Percentiles rank a stretch among this genome's conserved stretches.
phyloP scores from a whole-genome alignment of 1,139 yeast genomes.

The Debaryomyces sp. region DNA sequence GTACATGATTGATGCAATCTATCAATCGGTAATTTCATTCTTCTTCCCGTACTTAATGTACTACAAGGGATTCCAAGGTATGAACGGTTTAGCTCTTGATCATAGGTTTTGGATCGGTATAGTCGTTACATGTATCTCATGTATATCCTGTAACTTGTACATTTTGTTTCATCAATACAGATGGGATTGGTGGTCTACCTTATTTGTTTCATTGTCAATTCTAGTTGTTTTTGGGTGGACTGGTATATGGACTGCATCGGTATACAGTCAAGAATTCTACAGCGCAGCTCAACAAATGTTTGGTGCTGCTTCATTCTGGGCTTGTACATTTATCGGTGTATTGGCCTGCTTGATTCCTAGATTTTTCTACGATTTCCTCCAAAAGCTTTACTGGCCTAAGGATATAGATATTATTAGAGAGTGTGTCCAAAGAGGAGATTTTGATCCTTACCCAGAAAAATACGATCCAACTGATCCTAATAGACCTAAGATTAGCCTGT shows the following conservation, averaged over 20 bases:
- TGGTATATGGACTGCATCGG: constrained; percentile 76
- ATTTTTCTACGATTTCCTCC: constrained; percentile 63
- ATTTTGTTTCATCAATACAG: constrained; percentile 81
- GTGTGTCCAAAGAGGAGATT: constrained; percentile 62
- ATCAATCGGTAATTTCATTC: constrained; percentile 83
- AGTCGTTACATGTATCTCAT: constrained; percentile 76
- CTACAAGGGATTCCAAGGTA: constrained; percentile 56
- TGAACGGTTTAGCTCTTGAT: constrained; percentile 67
- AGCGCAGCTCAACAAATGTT: constrained; percentile 75
- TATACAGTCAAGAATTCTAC: constrained; percentile 68
- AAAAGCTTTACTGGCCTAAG: constrained; percentile 65
- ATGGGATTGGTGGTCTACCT: constrained; percentile 88
- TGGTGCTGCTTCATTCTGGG: constrained; percentile 81
- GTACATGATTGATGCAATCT: constrained; percentile 85
- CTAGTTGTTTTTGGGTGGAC: constrained; percentile 83
- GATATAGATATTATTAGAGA: constrained; percentile 90
- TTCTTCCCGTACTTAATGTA: constrained; percentile 81
- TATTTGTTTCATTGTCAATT: constrained; percentile 65
- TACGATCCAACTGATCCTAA: constrained; percentile 69
- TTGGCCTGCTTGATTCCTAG: constrained; percentile 78
- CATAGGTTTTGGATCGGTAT: constrained; percentile 89
- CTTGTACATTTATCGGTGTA: constrained; percentile 71
- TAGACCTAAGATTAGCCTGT: constrained; percentile 40
- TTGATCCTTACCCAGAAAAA: constrained; percentile 55
- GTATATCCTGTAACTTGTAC: constrained; percentile 77